Conservation (phyloP, 805 yeast genomes). For the Nakazawaea anatomiae region DNA sequence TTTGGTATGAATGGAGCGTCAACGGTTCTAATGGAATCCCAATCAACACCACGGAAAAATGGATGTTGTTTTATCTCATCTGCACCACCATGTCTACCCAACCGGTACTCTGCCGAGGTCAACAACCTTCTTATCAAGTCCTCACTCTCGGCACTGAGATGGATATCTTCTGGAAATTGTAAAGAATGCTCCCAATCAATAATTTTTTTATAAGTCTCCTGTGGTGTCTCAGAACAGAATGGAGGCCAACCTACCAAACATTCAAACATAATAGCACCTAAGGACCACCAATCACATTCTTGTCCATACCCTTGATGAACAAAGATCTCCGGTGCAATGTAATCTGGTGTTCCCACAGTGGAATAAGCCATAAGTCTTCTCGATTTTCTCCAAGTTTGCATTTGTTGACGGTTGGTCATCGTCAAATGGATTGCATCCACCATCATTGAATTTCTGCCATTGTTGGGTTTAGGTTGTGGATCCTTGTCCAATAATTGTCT, state of each 20-base stretch:
- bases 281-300: constrained; percentile 98
- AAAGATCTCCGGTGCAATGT: constrained; percentile 93
- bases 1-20: constrained; percentile 94
- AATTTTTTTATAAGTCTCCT: constrained; percentile 87
- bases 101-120: constrained; percentile 71
- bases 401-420: constrained; percentile 89
- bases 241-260: constrained; percentile 98
- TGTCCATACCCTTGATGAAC: constrained; percentile 92
- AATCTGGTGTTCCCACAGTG: constrained; percentile 95
- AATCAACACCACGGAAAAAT: constrained; percentile 91
- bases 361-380: constrained; percentile 92
- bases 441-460: constrained; percentile 70
- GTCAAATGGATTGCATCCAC: constrained; percentile 95
- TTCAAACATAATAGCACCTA: constrained; percentile 96
- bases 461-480: constrained; percentile 18
- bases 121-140: constrained; percentile 74
- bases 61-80: constrained; percentile 88
- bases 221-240: constrained; percentile 90
- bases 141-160: constrained; percentile 81
- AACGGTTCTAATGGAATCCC: constrained; percentile 83
- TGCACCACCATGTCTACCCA: constrained; percentile 90
- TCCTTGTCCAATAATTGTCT: constrained; percentile 73
- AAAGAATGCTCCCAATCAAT: constrained; percentile 86
- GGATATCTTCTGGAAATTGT: constrained; percentile 87
- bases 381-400: constrained; percentile 94